Base-by-base conservation (phyloP, 768 basidiomycete species). In the Pleurotus djamor region DNA sequence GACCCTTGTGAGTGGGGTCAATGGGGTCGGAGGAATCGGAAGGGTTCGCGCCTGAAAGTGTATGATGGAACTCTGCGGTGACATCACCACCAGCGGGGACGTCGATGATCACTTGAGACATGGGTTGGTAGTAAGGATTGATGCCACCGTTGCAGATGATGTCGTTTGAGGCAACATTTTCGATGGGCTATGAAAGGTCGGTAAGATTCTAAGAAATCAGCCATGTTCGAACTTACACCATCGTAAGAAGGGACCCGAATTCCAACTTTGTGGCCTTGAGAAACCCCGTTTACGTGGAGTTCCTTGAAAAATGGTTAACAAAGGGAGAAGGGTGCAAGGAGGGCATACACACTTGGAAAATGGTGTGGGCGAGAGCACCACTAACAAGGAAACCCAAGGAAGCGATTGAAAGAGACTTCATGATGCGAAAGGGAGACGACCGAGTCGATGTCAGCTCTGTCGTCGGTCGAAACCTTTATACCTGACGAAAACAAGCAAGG, bases 281-380 rank as follows among this genome's bases (percentile, higher is more conserved):
- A 74, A 12, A 77, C 76, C 17, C 80, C 80, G 61, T 81, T 79
- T 36, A 82, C 78, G 48, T 76, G 78, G 32, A 82, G 16, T 47
- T 73, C 71, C 76, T 77, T 37, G 33, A 52, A 28, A 28, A 28
- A 28, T 28, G 21, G 21, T 28, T 28, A 28, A 28, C 21, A 28
- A 28, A 28, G 21, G 21, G 21, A 28, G 21, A 28, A 28, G 21
- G 21, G 21, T 28, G 21, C 1, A 28, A 1, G 21, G 32, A 16
- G n/a, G 34, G 34, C 2, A 14, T 14, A 12, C 61, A 8, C 62
- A 76, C 79, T 69, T 83, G 83, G 67, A 84, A 82, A 59, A 85
- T 83, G 33, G 77, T 76, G 61, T 83, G 83, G 5, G 76, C 83
- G 17, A 73, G 75, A 44, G 67, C 76, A 12, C 74, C 72, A 47